A percentile compares a stretch with the other conserved stretches of the same genome.
These are phyloP conservation scores for Geotrichum cucujoidarum DNA, from an alignment of 1,139 yeast genomes.

Conservation along the genomic window DNA sequence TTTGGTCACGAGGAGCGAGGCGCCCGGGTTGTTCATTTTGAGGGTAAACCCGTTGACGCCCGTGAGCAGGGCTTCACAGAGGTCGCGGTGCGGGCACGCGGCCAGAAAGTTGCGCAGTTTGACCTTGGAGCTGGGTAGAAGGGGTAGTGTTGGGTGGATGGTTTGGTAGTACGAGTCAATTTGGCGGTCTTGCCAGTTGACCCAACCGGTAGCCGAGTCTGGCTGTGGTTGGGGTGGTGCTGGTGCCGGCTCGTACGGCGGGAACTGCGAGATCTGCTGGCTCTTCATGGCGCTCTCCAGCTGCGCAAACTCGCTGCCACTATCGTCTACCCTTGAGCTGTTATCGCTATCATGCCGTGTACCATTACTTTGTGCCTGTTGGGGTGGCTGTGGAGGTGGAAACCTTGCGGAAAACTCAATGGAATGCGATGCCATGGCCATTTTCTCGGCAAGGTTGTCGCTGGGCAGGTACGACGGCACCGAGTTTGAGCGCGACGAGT, in stretches of 20 bases:
- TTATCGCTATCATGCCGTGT: no score
- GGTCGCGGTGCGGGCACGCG: constrained; percentile 26
- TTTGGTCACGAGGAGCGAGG: not conserved
- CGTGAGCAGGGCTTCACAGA: constrained; percentile 25
- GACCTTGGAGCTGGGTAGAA: constrained; percentile 36
- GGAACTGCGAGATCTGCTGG: no score
- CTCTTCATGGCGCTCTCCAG: no score
- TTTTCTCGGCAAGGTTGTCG: not conserved
- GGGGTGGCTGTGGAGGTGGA: no score
- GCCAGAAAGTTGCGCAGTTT: constrained; percentile 33
- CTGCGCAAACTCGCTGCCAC: no score
- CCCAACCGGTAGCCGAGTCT: no score
- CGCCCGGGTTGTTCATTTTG: constrained; percentile 2
- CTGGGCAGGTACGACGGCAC: constrained; percentile 10
- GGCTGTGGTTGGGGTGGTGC: no score
- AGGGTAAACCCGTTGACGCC: constrained; percentile 26
- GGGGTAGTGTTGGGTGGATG: constrained; percentile 40
- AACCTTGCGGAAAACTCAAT: no score
- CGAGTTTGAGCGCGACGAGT: constrained; percentile 9
- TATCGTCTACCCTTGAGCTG: no score
- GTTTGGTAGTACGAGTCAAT: constrained; percentile 38
- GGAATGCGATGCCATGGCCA: no score
- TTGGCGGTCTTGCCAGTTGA: constrained; percentile 34
- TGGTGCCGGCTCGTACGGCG: no score
- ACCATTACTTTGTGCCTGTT: no score